Percentiles rank a stretch among this genome's conserved stretches.
phyloP scores from a whole-genome alignment of 805 yeast genomes.

The Yarrowia phangngaensis region DNA sequence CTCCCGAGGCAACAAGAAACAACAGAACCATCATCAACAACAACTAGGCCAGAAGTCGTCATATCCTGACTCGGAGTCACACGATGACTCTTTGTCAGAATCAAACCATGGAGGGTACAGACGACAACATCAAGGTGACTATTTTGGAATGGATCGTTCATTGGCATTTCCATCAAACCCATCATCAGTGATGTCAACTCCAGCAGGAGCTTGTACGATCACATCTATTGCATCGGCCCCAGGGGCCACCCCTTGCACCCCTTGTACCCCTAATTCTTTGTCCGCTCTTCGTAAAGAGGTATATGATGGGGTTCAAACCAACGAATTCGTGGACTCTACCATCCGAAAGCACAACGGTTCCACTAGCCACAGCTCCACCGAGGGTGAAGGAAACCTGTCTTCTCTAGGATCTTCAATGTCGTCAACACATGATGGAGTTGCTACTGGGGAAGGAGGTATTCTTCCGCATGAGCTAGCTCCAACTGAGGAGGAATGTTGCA shows the following conservation, averaged over 20 bases:
- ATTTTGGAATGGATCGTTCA: slow-evolving; percentile 20
- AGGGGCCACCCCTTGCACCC: slow-evolving; percentile 24
- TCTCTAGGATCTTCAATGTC: slow-evolving; percentile 22
- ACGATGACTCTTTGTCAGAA: slow-evolving; percentile 15
- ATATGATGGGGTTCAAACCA: slow-evolving; percentile 11
- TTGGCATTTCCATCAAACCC: slow-evolving; percentile 6
- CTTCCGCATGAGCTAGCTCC: slow-evolving; percentile 24
- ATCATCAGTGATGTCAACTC: slow-evolving; percentile 19
- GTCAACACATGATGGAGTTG: slow-evolving; percentile 19
- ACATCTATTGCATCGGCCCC: slow-evolving; percentile 15
- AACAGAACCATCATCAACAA: neutral
- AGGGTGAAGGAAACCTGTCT: slow-evolving; percentile 22
- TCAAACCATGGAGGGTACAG: slow-evolving; percentile 16
- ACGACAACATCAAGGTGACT: slow-evolving; percentile 23
- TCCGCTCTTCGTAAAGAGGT: slow-evolving; percentile 22
- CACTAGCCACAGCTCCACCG: slow-evolving; percentile 23
- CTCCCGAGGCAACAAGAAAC: slow-evolving; percentile 11
- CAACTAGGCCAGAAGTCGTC: slow-evolving; percentile 2
- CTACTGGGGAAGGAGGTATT: slow-evolving; percentile 24
- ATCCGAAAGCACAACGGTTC: slow-evolving; percentile 15
- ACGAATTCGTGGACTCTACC: slow-evolving; percentile 7
- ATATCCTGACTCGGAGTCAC: slow-evolving; percentile 8
- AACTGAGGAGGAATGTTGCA: slow-evolving; percentile 20
- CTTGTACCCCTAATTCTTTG: slow-evolving; percentile 24
- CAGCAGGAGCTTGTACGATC: slow-evolving; percentile 8